These are phyloP conservation scores for Gracilaria gracilis DNA, from an alignment of 23 red algal species.

Conservation along the genomic window DNA sequence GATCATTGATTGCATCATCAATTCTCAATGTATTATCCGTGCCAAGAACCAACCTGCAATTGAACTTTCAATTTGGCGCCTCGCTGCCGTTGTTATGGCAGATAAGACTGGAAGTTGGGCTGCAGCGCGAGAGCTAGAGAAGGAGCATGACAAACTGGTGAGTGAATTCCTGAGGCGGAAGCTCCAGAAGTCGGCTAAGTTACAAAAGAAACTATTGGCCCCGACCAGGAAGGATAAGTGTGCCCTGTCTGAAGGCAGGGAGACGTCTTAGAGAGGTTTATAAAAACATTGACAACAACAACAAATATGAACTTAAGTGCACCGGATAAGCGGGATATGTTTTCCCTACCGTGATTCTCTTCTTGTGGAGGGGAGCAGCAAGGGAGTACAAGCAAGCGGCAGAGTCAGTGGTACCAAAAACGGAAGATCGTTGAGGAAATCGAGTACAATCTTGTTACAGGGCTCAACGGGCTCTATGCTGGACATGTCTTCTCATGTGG, in stretches of 20 bases:
- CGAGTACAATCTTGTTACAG: neutral
- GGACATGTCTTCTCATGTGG: neutral
- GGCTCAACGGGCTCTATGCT: neutral
- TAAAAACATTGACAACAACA: slow-evolving; percentile 33
- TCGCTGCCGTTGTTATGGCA: slow-evolving; percentile 6
- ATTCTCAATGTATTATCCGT: neutral
- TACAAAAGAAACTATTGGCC: neutral
- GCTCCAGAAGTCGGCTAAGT: slow-evolving; percentile 10
- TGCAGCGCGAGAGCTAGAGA: slow-evolving; percentile 5
- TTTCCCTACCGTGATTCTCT: neutral
- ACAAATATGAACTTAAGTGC: neutral
- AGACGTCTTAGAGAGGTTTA: neutral
- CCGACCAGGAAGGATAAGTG: neutral
- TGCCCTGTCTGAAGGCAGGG: slow-evolving; percentile 9
- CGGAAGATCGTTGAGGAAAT: neutral
- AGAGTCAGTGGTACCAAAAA: neutral
- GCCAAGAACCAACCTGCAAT: neutral
- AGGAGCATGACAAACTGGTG: neutral
- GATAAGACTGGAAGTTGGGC: neutral
- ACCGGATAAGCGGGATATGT: slow-evolving; percentile 9
- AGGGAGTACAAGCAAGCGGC: neutral
- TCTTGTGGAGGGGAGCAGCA: neutral
- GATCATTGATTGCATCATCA: neutral
- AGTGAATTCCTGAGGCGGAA: neutral
- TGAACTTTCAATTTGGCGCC: neutral